Evolutionary conservation across 495 filamentous ascomycete species (phyloP), one percentile per base, ranked within the genome.

Genomic region (Stereocaulon alpinum): DNA sequence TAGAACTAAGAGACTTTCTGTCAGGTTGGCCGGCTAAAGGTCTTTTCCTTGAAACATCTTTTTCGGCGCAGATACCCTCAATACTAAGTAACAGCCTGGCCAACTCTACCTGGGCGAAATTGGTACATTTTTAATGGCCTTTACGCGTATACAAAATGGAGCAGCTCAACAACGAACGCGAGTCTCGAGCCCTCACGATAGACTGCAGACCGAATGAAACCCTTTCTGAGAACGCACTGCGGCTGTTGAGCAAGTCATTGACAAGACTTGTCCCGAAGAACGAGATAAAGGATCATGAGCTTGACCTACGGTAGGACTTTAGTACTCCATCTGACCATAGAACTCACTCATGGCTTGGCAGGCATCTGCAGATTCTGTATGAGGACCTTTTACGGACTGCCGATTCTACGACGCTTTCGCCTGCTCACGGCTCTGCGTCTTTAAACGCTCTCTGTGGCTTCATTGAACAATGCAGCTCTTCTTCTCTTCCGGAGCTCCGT

Each of bases 381-480:
- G 29, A 59, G 43, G 17, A 42, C 6, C 20, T 67, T 9, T 34
- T 65, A 15, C 29, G 37, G 29, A 68, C 63, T 17, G 61, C 66
- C 40, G 50, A 40, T 10, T 66, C 71, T 9, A 67, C 71, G 10
- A 72, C 68, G 32, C 65, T 76, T 24, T 73, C 74, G 15, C 63
- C 67, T 59, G 51, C 48, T 40, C 77, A 80, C 68, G 73, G 69
- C 15, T 64, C 73, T 14, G 68, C 71, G 6, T 71, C 76, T 30
- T 76, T 74, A 61, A 78, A 76, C 68, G 73, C 77, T 5, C 55
- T 76, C 29, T 72, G 73, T 53, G 72, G 72, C 2, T 79, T 79
- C 41, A 64, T 81, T 20, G 71, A 78, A 64, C 69, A 72, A 24
- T 75, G 75, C n/a, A 61, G 62, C 18, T 64, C 63, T 14, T 77